A percentile compares a stretch with the other conserved stretches of the same genome.
Evolutionary conservation across 208 protist species (phyloP).

Genomic region (Leishmania lainsoni): DNA sequence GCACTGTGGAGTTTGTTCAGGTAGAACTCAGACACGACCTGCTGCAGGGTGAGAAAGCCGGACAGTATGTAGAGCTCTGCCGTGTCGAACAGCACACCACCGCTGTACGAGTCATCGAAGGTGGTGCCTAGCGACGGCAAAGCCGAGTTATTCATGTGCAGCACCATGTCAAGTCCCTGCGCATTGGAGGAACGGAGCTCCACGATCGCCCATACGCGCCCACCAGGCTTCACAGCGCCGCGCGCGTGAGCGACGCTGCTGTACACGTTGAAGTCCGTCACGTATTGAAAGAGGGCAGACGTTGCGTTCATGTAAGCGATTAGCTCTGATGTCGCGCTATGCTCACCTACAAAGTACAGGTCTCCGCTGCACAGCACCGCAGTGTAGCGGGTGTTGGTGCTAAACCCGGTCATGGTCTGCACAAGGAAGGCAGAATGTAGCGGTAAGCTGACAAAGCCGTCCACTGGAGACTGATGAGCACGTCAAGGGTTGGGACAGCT

Average conservation of each 20-base stretch:
- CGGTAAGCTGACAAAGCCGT: conserved; percentile 23
- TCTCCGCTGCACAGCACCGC: conserved; percentile 43
- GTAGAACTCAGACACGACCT: conserved; percentile 49
- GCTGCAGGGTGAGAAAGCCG: conserved; percentile 67
- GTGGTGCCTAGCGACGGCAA: conserved; percentile 19
- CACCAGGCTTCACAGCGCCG: neutral
- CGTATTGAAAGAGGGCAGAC: conserved; percentile 38
- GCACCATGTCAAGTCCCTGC: conserved; percentile 15
- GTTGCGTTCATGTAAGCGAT: conserved; percentile 35
- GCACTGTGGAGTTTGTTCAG: conserved; percentile 26
- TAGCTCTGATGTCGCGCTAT: conserved; percentile 29
- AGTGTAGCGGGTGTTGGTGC: conserved; percentile 41
- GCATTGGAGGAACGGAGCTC: conserved; percentile 11
- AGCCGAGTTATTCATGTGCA: conserved; percentile 45
- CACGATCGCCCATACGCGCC: conserved; percentile 18
- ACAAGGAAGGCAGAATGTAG: neutral
- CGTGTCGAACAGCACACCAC: conserved; percentile 42
- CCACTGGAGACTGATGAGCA: conserved; percentile 55
- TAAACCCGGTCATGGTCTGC: conserved; percentile 13
- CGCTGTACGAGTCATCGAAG: conserved; percentile 35
- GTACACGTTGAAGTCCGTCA: conserved; percentile 27
- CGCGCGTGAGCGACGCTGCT: conserved; percentile 1
- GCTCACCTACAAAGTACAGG: conserved; percentile 56
- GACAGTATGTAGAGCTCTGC: conserved; percentile 68
- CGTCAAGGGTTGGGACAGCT: conserved; percentile 41